These are phyloP conservation scores for Tremellales sp. DNA, from an alignment of 1,284 basidiomycete species.

Conservation along the genomic window DNA sequence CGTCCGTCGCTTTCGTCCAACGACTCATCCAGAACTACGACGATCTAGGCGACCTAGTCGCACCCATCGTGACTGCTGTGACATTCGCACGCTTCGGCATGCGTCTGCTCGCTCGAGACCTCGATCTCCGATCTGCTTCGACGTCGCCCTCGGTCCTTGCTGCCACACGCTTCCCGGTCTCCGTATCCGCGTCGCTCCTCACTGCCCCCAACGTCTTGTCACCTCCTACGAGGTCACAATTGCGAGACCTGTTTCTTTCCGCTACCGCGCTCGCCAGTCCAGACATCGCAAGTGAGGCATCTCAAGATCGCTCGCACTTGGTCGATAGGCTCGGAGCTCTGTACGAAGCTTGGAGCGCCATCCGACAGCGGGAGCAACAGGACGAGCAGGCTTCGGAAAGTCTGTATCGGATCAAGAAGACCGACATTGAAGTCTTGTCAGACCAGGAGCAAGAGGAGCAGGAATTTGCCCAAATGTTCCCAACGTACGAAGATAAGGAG, in stretches of 20 bases:
- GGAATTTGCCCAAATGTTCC: constrained; percentile 79
- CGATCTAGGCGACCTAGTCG: constrained; percentile 63
- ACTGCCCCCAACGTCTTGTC: constrained; percentile 20
- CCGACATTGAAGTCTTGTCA: constrained; percentile 58
- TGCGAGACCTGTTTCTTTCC: constrained; percentile 8
- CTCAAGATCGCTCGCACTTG: constrained; percentile 53
- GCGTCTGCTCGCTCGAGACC: constrained; percentile 42
- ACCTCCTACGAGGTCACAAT: not conserved
- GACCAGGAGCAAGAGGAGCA: constrained; percentile 74
- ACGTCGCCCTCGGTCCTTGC: constrained; percentile 3
- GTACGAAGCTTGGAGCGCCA: constrained; percentile 75
- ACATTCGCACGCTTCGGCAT: constrained; percentile 72
- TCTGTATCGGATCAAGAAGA: constrained; percentile 69
- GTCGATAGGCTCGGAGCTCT: constrained; percentile 65
- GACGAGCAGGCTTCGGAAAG: constrained; percentile 64
- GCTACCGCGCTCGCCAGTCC: constrained; percentile 5
- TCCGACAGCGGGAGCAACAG: constrained; percentile 67
- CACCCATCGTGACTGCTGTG: constrained; percentile 62
- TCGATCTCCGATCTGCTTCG: constrained; percentile 1
- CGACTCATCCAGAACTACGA: constrained; percentile 50
- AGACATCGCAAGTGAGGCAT: constrained; percentile 58
- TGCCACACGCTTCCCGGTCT: constrained; percentile 17
- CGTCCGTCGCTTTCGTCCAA: constrained; percentile 49
- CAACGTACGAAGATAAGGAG: constrained; percentile 61
- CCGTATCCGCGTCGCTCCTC: constrained; percentile 18